A percentile compares a stretch with the other conserved stretches of the same genome.
Evolutionary conservation across 169 alveolate genomes (phyloP).

Genomic region (Plasmodium blacklocki): DNA sequence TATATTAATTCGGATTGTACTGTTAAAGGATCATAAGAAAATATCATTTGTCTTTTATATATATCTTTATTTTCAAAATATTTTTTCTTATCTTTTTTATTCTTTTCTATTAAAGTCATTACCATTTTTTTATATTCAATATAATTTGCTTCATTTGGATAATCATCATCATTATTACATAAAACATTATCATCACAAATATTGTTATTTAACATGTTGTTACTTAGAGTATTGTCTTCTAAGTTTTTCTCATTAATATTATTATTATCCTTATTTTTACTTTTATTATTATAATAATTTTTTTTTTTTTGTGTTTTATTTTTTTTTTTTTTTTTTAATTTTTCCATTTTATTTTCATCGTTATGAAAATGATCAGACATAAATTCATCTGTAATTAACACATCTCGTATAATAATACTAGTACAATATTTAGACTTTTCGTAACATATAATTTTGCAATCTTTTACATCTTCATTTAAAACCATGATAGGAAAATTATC

Average conservation of each 20-base stretch:
- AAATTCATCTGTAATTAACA: conserved; percentile 62
- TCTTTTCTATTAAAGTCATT: not conserved
- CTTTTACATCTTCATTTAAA: conserved; percentile 56
- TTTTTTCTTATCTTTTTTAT: conserved; percentile 18
- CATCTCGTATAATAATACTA: conserved; percentile 58
- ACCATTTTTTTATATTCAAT: not conserved
- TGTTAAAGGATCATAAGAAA: conserved; percentile 83
- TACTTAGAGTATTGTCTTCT: too few species aligned
- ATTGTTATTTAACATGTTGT: too few species aligned
- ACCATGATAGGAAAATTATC: conserved; percentile 70
- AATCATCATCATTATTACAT: not conserved
- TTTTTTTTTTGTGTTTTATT: not conserved
- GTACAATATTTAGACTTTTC: conserved; percentile 43
- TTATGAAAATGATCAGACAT: conserved; percentile 26
- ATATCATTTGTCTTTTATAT: conserved; percentile 83
- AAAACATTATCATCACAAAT: not conserved
- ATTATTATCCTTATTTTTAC: not conserved
- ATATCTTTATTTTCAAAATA: conserved; percentile 64
- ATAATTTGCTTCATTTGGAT: not conserved
- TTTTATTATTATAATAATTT: too few species aligned
- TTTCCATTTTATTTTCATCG: conserved; percentile 5
- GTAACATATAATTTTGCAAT: conserved; percentile 40
- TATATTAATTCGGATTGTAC: conserved; percentile 82
- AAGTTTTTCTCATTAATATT: too few species aligned
- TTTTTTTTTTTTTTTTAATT: conserved; percentile 8